Base-by-base conservation (phyloP, 2,329 filamentous ascomycete species). In the Malbranchea cinnamomea region DNA sequence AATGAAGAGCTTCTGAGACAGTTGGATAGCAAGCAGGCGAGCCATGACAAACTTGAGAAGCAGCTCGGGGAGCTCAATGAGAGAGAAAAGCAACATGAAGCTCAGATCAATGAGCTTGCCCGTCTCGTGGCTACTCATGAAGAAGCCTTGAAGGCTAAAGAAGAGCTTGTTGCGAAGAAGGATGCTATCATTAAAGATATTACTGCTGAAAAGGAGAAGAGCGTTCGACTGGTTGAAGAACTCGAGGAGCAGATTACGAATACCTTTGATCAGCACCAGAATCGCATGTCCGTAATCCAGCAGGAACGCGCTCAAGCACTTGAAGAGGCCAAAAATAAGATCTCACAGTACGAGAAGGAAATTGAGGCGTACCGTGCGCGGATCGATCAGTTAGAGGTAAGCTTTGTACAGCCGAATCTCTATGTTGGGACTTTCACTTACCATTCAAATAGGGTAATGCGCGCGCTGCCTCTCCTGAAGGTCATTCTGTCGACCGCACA, bases 191-290 rank as follows among this genome's bases (percentile, higher is more conserved):
- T 61, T 14, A 63, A 68, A 38, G 60, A 60, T 39, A 59, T 74
- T 33, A 62, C 57, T 13, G 59, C 63, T 10, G 71, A 71, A 57
- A 92, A 91, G 63, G 77, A 83, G 61, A 94, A 92, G 67, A 91
- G 89, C 54, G 79, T 81, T 23, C 74, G 83, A 13, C 65, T 98
- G 8, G 82, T 98, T 6, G 83, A 95, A 52, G 87, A 98, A 57
- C 74, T 98, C 4, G 89, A 98, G 56, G 87, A 95, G 45, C 89
- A 98, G 54, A 73, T 98, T 31, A 85, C 87, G 49, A 82, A 70
- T 50, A 94, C 89, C 58, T 98, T 84, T 55, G 89, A 98, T 48
- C 81, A 93, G 51, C 84, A 87, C 36, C 82, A 94, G 53, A 92
- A 93, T 58, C 75, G 87, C 31, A 62, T 95, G 31, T 94, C 85